A percentile compares a stretch with the other conserved stretches of the same genome.
Conservation (phyloP, 768 basidiomycete genomes). For the Clitopilus hobsonii region DNA sequence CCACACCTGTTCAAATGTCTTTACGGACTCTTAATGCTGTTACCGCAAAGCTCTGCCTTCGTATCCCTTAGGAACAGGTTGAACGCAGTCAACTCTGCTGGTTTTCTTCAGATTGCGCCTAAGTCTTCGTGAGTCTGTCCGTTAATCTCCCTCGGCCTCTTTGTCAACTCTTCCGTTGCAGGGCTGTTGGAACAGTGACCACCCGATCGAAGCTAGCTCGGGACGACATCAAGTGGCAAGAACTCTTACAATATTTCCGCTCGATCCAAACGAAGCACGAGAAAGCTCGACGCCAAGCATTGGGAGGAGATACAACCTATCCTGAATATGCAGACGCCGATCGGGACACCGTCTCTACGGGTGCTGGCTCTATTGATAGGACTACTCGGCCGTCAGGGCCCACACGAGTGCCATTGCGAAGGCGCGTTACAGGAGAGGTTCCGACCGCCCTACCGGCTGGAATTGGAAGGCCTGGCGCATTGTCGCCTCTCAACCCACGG, state of each 20-base stretch:
- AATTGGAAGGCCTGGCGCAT: conserved; percentile 36
- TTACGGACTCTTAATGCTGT: conserved; percentile 93
- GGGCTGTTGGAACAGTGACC: conserved; percentile 30
- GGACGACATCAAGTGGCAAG: conserved; percentile 97
- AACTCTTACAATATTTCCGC: conserved; percentile 89
- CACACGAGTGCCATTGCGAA: conserved; percentile 45
- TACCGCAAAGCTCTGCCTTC: conserved; percentile 97
- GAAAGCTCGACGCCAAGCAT: conserved; percentile 76
- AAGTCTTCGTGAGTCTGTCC: conserved; percentile 55
- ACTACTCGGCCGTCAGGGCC: conserved; percentile 19
- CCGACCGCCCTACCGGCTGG: conserved; percentile 22
- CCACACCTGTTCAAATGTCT: conserved; percentile 97
- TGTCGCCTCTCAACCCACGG: conserved; percentile 75
- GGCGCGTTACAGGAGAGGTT: conserved; percentile 58
- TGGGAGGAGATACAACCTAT: conserved; percentile 60
- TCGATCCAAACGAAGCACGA: conserved; percentile 87
- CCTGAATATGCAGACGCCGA: conserved; percentile 44
- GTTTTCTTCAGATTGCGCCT: conserved; percentile 87
- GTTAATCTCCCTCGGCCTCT: neutral
- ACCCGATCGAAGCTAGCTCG: conserved; percentile 74
- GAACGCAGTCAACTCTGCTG: conserved; percentile 92
- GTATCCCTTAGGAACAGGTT: conserved; percentile 90
- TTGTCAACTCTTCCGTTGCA: conserved; percentile 6
- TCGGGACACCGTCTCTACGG: conserved; percentile 20
- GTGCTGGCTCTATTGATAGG: conserved; percentile 15